Conservation (phyloP, 768 basidiomycete species). For the Macrolepiota dolichaula region DNA sequence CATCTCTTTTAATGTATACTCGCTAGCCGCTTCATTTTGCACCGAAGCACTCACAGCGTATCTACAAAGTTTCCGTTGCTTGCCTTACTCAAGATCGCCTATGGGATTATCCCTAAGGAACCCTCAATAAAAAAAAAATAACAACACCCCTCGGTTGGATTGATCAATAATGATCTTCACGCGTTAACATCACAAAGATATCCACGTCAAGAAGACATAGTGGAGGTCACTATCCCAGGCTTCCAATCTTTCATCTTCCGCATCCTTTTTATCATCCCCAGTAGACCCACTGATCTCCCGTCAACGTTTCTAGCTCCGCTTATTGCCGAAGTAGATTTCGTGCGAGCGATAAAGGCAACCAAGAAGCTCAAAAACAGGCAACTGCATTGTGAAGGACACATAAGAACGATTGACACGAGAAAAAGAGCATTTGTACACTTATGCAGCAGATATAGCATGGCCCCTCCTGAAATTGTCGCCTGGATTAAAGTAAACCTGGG, state of each 20-base stretch:
- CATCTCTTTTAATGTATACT: too few relatives aligned
- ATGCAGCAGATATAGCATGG: constrained; percentile 56
- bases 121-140: too few relatives aligned
- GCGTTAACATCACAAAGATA: too few relatives aligned
- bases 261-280: constrained; percentile 26
- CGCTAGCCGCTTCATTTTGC: too few relatives aligned
- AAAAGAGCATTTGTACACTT: constrained; percentile 8
- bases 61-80: too few relatives aligned
- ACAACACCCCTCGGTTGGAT: too few relatives aligned
- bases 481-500: constrained; percentile 56
- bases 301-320: constrained; percentile 25
- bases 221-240: constrained; percentile 49
- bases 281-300: constrained; percentile 5
- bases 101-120: too few relatives aligned
- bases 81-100: too few relatives aligned
- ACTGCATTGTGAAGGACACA: constrained; percentile 19
- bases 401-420: not conserved
- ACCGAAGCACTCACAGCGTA: too few relatives aligned
- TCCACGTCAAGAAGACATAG: constrained; percentile 49
- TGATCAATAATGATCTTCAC: too few relatives aligned
- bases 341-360: constrained; percentile 40
- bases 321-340: constrained; percentile 41
- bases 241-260: constrained; percentile 26
- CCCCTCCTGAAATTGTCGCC: constrained; percentile 48
- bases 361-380: constrained; percentile 42